These are phyloP conservation scores for Penicillium malachiteum DNA, from an alignment of 495 filamentous ascomycete genomes.

Conservation along the genomic window DNA sequence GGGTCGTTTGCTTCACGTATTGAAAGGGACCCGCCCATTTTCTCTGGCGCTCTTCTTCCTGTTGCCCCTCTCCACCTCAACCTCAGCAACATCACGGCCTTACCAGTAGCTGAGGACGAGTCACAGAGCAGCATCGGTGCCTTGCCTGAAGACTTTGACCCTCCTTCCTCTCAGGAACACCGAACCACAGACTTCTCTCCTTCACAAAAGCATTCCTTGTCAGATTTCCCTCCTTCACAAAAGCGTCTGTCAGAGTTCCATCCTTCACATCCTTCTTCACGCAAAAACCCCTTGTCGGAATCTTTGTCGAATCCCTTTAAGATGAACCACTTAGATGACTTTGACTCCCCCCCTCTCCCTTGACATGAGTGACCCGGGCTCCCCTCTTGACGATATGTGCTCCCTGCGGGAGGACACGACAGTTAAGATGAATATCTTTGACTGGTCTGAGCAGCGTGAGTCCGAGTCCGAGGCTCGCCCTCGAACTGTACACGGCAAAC, in stretches of 20 bases:
- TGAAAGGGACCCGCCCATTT: constrained; percentile 28
- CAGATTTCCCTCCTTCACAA: no score
- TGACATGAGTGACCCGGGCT: not conserved
- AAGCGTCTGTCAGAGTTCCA: no score
- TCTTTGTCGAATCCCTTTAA: no score
- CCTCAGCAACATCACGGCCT: constrained; percentile 14
- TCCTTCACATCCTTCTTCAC: no score
- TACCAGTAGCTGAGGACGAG: constrained; percentile 33
- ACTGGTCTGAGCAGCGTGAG: constrained; percentile 76
- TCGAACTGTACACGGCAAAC: constrained; percentile 88
- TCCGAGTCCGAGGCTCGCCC: constrained; percentile 64
- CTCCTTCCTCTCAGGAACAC: constrained; percentile 1
- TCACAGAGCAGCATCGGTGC: constrained; percentile 33
- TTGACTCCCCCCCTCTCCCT: no score
- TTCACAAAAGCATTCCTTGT: no score
- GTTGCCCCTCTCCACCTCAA: constrained; percentile 31
- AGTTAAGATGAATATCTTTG: constrained; percentile 61
- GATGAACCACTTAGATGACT: no score
- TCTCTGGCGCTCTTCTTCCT: constrained; percentile 51
- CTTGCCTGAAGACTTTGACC: constrained; percentile 28
- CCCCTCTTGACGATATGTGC: constrained; percentile 13
- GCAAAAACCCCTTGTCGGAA: constrained; percentile 2
- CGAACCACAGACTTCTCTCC: no score
- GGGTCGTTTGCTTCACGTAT: constrained; percentile 39
- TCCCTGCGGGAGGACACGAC: no score